Base-by-base conservation (phyloP, 257 asterid species). In the Buddleja alternifolia region DNA sequence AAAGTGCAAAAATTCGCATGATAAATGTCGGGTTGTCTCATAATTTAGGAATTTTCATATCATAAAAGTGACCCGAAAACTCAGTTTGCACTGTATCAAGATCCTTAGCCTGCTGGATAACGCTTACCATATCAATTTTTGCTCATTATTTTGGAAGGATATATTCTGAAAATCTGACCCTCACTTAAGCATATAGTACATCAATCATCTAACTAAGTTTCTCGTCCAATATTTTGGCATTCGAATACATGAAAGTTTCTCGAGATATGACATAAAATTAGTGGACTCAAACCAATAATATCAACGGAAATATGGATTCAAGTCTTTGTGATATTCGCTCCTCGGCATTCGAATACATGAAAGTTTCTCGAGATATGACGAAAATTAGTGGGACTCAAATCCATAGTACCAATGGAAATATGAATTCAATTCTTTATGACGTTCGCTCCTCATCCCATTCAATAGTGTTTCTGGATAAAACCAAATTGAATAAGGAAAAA, bases 121-220 rank as follows among this genome's bases (percentile, higher is more conserved):
- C 44, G 48, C 8, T 24, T 23, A 32, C 42, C 44, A 50, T 45
- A 41, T 56, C 55, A 29, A 54, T 36, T 52, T 74, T 10, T 29
- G 71, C 29, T 29, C 69, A 74, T 53, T 42, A 60, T 44, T 51
- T 74, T 32, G 72, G 51, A 25, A 62, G 73, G 53, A 75, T 63
- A 58, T 58, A 66, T 70, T 63, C 75, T 59, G 21, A 36, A 15
- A 48, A n/a, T 47, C 5, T 44, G 21, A 66, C 57, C 14, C 73
- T 46, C 39, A 10, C 34, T 1, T 2, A 15, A 10, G 10, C 51
- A 36, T 25, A 7, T 41, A 10, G 34, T 8, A 2, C 7, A 19
- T 45, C 19, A 45, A 1, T 44, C 56, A 50, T 21, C 24, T 1
- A 21, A 0, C 24, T 2, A 50, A 19, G 5, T 20, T 9, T 17